These are phyloP conservation scores for Saksenaea vasiformis DNA, from an alignment of 371 early-diverging fungal species.

Conservation along the genomic window DNA sequence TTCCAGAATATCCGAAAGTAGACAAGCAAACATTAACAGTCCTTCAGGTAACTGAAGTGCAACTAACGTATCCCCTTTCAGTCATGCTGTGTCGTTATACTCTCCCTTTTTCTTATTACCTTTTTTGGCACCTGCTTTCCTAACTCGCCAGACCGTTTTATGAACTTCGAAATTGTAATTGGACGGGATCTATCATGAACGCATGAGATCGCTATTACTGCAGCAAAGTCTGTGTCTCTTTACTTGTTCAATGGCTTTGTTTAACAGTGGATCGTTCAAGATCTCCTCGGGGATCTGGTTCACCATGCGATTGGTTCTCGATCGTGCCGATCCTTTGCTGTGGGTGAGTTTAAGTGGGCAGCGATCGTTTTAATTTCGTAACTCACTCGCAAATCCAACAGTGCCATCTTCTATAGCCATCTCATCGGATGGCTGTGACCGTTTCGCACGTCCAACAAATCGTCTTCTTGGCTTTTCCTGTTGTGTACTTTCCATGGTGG, in stretches of 20 bases:
- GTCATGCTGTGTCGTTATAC: neutral
- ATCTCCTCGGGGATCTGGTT: slow-evolving; percentile 90
- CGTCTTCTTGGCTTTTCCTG: slow-evolving; percentile 54
- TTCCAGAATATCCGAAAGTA: slow-evolving; percentile 91
- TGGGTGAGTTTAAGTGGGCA: neutral
- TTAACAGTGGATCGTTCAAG: slow-evolving; percentile 75
- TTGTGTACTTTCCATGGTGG: slow-evolving; percentile 16
- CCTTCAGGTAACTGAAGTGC: slow-evolving; percentile 99
- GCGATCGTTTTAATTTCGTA: neutral
- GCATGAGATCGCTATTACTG: neutral
- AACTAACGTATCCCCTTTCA: slow-evolving; percentile 57
- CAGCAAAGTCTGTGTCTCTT: too few relatives aligned
- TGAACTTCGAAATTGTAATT: slow-evolving; percentile 99
- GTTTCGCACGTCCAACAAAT: slow-evolving; percentile 63
- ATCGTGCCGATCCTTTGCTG: slow-evolving; percentile 19
- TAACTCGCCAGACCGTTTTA: slow-evolving; percentile 95
- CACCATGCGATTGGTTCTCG: slow-evolving; percentile 48
- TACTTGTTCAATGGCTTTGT: slow-evolving; percentile 79
- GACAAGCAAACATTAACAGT: slow-evolving; percentile 91
- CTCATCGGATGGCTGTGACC: slow-evolving; percentile 24
- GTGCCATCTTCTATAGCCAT: slow-evolving; percentile 61
- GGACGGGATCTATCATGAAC: slow-evolving; percentile 70
- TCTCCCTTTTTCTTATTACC: slow-evolving; percentile 45
- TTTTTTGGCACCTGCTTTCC: slow-evolving; percentile 75
- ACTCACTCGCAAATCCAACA: slow-evolving; percentile 50